A percentile compares a stretch with the other conserved stretches of the same genome.
These are phyloP conservation scores for Grosmannia serpens DNA, from an alignment of 2,329 filamentous ascomycete genomes.

Conservation along the genomic window DNA sequence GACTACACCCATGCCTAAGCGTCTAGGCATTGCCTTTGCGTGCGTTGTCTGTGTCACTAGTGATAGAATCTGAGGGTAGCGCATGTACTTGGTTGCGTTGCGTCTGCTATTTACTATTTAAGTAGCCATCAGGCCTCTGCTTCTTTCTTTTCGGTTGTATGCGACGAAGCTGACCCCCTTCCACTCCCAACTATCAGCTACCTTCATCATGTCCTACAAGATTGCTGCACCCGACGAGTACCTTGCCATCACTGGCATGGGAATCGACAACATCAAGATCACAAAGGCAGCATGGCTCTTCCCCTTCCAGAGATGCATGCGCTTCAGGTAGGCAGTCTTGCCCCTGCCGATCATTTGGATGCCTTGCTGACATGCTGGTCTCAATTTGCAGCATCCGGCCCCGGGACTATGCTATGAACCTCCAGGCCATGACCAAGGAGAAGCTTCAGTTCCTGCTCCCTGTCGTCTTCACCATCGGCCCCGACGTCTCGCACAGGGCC, in stretches of 20 bases:
- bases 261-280: conserved; percentile 63
- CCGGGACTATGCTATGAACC: conserved; percentile 70
- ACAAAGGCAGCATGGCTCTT: conserved; percentile 64
- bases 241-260: conserved; percentile 75
- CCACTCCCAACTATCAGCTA: background rate
- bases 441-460: conserved; percentile 75
- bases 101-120: background rate
- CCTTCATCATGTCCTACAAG: conserved; percentile 45
- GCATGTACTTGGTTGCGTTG: too few relatives aligned
- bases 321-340: conserved; percentile 24
- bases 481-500: conserved; percentile 54
- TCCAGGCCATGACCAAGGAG: conserved; percentile 83
- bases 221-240: conserved; percentile 70
- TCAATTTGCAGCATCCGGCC: conserved; percentile 46
- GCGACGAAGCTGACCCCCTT: background rate
- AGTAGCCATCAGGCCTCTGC: background rate
- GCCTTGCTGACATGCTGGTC: background rate
- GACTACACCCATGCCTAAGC: too few relatives aligned
- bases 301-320: conserved; percentile 56
- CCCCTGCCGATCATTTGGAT: background rate
- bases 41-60: too few relatives aligned
- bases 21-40: too few relatives aligned
- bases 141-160: background rate
- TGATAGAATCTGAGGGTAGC: too few relatives aligned
- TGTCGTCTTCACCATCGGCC: conserved; percentile 77